phyloP scores from a whole-genome alignment of 441 rosid species.

The Adansonia madagascariensis region DNA sequence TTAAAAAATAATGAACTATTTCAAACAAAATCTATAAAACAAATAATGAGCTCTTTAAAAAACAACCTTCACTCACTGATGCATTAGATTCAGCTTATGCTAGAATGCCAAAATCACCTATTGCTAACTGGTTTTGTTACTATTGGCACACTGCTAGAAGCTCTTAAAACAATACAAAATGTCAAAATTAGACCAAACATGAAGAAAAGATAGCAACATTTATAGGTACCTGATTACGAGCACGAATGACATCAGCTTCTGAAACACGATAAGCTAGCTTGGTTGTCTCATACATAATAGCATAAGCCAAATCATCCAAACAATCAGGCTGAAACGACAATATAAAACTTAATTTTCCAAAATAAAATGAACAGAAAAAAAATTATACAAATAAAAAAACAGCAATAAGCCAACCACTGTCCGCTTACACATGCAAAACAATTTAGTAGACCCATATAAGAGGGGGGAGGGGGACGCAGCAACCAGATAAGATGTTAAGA shows the following conservation, averaged over 20 bases:
- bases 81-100: neutral
- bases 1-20: neutral
- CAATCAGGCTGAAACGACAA: constrained; percentile 73
- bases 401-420: neutral
- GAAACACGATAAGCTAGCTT: constrained; percentile 89
- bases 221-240: constrained; percentile 84
- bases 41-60: neutral
- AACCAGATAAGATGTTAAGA: neutral
- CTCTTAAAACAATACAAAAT: neutral
- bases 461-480: neutral
- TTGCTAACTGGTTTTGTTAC: neutral
- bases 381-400: neutral
- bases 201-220: constrained; percentile 11
- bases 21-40: neutral
- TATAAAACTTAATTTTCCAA: constrained; percentile 17
- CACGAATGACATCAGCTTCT: constrained; percentile 92
- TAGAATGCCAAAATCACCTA: neutral
- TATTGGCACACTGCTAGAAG: neutral
- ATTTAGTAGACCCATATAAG: neutral
- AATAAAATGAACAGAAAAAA: neutral
- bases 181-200: neutral
- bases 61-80: neutral
- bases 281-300: constrained; percentile 82
- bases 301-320: constrained; percentile 92
- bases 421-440: neutral